Base-by-base conservation (phyloP, 768 basidiomycete species). In the Boletus insuetus region DNA sequence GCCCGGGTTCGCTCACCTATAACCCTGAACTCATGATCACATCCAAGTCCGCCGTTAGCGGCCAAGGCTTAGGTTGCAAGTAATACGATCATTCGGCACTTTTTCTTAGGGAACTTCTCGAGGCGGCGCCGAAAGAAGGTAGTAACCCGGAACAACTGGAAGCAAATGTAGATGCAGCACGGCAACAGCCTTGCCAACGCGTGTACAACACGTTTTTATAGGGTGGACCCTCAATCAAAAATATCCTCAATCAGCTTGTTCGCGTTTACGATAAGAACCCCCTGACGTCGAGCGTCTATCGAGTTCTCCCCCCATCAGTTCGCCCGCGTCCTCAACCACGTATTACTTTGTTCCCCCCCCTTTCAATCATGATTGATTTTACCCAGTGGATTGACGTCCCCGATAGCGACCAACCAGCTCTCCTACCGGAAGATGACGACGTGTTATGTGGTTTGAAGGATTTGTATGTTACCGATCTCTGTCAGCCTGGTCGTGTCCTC, bases 181-280 rank as follows among this genome's bases (percentile, higher is more conserved):
- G 52, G 67, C 51, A 69, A 70, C 69, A 70, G 69, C 70, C 70
- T 64, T 58, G 55, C 40, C 59, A 58, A 52, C 69, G 67, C 69
- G 65, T 70, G 69, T 59, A 53, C 45, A 63, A 71, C 69, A 70
- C 69, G 69, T 73, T 70, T 68, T 69, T 62, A 13, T 70, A 67
- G 65, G 66, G 67, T 68, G 69, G 69, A 73, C 69, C 71, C 71
- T 50, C 69, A 69, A 67, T 58, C 49, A 55, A 69, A 50, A 70
- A 70, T 60, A 70, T 32, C 39, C 57, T 63, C 60, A 67, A 60
- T 65, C 55, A 65, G 42, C 39, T 51, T 34, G 42, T 49, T 61
- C 53, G 37, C 6, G 52, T 61, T 45, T 51, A 48, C 39, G 69
- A 70, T 71, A 70, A 70, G 71, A 71, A 69, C 50, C 26, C 47